A percentile compares a stretch with the other conserved stretches of the same genome.
Evolutionary conservation across 2,329 filamentous ascomycete species (phyloP).

Genomic region (Botrytis deweyae): DNA sequence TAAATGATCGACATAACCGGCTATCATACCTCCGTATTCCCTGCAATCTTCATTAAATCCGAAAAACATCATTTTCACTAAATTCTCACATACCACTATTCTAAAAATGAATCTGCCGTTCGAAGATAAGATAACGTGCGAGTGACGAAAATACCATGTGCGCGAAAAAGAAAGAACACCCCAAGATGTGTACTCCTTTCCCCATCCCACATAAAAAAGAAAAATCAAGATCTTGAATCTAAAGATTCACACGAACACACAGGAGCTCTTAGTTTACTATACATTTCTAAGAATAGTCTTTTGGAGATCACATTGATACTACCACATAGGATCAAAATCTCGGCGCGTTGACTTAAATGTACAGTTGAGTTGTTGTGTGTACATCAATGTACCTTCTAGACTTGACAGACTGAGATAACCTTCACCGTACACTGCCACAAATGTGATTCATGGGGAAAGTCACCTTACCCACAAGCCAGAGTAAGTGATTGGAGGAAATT

Average conservation of each 20-base stretch:
- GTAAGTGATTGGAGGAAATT: background rate
- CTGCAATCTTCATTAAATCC: background rate
- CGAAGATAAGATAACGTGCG: constrained; percentile 1
- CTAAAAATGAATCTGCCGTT: background rate
- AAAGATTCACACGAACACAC: background rate
- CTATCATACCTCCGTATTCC: background rate
- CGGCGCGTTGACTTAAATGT: background rate
- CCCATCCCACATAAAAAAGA: background rate
- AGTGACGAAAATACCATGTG: background rate
- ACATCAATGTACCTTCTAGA: background rate
- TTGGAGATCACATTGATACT: background rate
- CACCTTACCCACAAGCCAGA: background rate
- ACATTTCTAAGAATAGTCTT: background rate
- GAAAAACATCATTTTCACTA: background rate
- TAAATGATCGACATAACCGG: background rate
- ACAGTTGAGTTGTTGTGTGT: background rate
- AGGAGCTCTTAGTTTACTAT: background rate
- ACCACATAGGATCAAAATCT: background rate
- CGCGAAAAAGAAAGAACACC: background rate
- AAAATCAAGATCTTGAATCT: background rate
- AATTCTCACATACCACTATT: background rate
- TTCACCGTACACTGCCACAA: background rate
- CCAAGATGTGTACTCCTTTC: background rate
- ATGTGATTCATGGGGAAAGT: background rate
- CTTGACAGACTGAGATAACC: background rate